Base-by-base conservation (phyloP, 2,329 filamentous ascomycete genomes). In the Diplodia corticola region DNA sequence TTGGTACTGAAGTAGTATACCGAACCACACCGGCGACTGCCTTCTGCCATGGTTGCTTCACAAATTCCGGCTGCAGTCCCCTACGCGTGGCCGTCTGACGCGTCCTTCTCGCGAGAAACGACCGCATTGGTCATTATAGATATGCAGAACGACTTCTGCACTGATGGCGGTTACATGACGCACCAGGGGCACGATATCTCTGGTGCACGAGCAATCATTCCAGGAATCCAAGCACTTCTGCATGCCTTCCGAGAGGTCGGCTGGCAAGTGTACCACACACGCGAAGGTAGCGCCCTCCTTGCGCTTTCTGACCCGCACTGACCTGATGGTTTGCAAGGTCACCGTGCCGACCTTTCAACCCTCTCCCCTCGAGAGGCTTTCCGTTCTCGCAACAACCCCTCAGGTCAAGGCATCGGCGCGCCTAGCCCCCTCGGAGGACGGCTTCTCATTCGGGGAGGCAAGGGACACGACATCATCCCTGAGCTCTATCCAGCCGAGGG, bases 371-470 rank as follows among this genome's bases (percentile, higher is more conserved):
- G 86, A n/a, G 86, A 88, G 71, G 73, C 73, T 1, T 82, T 81
- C 59, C 81, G 86, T 3, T 85, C 83, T 48, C 77, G 77, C 13
- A 84, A 87, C 66, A 86, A 86, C 69, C 69, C 78, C 4, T 79
- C 80, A 15, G 54, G 80, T 7, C 70, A 84, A n/a, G 82, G 83
- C 0, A 86, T 88, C 53, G 82, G 80, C 3, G 80, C 81, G 12
- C 74, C 68, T 15, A 86, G 86, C 0, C 85, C 85, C 1, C 73
- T 88, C 51, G 86, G 86, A 0, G 63, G 63, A 17, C 82, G 83
- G n/a, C 79, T 88, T 2, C 75, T 89, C 4, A 78, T 88, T 26
- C 82, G 86, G 22, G 86, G 86, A 0, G 83, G 88, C 70, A 71
- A 77, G 24, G 86, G 86, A 0, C 85, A 88, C 70, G 85, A 84